A percentile compares a stretch with the other conserved stretches of the same genome.
phyloP scores from a whole-genome alignment of 176 grass and related monocot species.

The Miscanthus lutarioriparius region DNA sequence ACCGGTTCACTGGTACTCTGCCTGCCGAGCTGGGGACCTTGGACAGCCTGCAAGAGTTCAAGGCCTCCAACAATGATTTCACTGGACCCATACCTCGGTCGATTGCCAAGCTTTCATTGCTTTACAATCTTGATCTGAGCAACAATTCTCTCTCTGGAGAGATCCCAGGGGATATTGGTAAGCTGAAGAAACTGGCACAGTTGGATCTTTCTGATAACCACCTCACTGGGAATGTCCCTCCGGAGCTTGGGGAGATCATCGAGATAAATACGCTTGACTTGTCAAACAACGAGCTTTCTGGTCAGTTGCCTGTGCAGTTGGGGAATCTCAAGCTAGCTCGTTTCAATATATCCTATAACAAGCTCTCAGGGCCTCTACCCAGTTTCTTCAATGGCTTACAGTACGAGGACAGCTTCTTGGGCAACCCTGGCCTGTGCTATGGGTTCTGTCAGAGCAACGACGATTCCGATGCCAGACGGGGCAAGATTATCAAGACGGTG shows the following conservation, averaged over 20 bases:
- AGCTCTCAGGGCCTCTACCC: slow-evolving; percentile 61
- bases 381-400: neutral
- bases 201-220: slow-evolving; percentile 64
- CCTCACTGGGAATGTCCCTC: slow-evolving; percentile 58
- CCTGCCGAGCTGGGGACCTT: slow-evolving; percentile 62
- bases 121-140: slow-evolving; percentile 55
- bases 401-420: slow-evolving; percentile 67
- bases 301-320: slow-evolving; percentile 53
- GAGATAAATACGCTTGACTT: slow-evolving; percentile 64
- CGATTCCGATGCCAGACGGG: neutral
- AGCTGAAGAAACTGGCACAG: slow-evolving; percentile 38
- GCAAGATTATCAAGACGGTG: neutral
- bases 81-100: slow-evolving; percentile 53
- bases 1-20: slow-evolving; percentile 69
- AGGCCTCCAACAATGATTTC: slow-evolving; percentile 60
- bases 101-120: slow-evolving; percentile 16
- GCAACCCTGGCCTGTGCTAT: slow-evolving; percentile 66
- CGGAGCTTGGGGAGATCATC: slow-evolving; percentile 51
- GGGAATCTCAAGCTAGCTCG: slow-evolving; percentile 41
- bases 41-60: slow-evolving; percentile 37
- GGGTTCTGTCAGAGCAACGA: slow-evolving; percentile 9
- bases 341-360: slow-evolving; percentile 80
- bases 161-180: slow-evolving; percentile 43
- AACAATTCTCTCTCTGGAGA: slow-evolving; percentile 75
- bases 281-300: slow-evolving; percentile 65